Conservation (phyloP, 2,329 filamentous ascomycete genomes). For the Akanthomyces dipterigenus region DNA sequence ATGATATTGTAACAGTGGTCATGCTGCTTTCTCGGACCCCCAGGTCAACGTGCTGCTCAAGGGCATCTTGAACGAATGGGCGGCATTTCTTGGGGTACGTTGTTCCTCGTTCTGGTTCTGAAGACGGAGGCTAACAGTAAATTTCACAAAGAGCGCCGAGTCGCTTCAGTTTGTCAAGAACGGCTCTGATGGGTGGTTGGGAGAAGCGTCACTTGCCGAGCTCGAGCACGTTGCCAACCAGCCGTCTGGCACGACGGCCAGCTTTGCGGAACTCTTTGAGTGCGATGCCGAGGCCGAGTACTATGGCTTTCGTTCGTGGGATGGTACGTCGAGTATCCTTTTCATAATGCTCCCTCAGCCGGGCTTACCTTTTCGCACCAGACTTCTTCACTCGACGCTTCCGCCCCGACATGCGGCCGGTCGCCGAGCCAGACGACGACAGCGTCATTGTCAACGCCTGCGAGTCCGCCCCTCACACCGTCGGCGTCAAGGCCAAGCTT, state of each 20-base stretch:
- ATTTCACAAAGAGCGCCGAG: conserved; percentile 35
- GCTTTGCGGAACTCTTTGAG: conserved; percentile 53
- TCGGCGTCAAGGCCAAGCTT: conserved; percentile 42
- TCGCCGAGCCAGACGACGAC: conserved; percentile 49
- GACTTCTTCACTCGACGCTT: conserved; percentile 61
- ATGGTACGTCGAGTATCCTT: conserved; percentile 32
- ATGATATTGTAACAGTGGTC: not conserved
- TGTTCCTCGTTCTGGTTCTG: not conserved
- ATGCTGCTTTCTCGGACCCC: conserved; percentile 2
- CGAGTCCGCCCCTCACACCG: conserved; percentile 53
- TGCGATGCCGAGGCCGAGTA: conserved; percentile 49
- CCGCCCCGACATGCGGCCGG: conserved; percentile 46
- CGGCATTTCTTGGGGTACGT: not conserved
- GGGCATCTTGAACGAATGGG: conserved; percentile 8
- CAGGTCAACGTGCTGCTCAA: conserved; percentile 1
- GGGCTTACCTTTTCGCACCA: conserved; percentile 10
- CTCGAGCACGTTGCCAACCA: conserved; percentile 46
- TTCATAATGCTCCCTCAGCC: not conserved
- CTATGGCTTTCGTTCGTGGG: conserved; percentile 61
- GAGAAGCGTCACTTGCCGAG: conserved; percentile 38
- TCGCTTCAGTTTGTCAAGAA: conserved; percentile 44
- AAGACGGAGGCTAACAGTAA: not conserved
- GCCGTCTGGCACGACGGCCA: conserved; percentile 32
- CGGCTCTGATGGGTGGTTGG: conserved; percentile 48
- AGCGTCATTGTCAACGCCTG: conserved; percentile 54